Conservation (phyloP, 805 yeast species). For the Kodamaea neixiangensis region DNA sequence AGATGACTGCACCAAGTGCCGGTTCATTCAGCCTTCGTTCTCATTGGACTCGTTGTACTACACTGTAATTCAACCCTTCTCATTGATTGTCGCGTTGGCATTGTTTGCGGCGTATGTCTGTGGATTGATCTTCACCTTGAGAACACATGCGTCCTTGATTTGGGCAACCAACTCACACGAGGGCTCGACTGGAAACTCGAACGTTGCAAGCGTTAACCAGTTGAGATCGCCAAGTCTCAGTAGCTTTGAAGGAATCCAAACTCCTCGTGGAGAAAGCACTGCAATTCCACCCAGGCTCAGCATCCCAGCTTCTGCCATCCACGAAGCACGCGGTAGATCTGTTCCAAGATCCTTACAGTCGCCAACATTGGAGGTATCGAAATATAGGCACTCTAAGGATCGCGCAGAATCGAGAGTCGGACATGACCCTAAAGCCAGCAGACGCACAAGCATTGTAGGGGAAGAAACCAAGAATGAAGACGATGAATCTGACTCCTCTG, state of each 20-base stretch:
- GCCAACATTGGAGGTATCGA: conserved; percentile 20
- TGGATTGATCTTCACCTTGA: conserved; percentile 88
- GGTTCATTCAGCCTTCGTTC: conserved; percentile 75
- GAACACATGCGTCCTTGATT: conserved; percentile 95
- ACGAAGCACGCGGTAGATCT: conserved; percentile 4
- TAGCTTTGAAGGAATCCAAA: conserved; percentile 28
- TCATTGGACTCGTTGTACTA: conserved; percentile 67
- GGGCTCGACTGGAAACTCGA: conserved; percentile 9
- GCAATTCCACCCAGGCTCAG: conserved; percentile 15
- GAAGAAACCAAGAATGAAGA: conserved; percentile 11
- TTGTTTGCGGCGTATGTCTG: conserved; percentile 82
- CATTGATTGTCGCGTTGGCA: conserved; percentile 75
- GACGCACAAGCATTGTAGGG: conserved; percentile 6
- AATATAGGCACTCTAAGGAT: conserved; percentile 14
- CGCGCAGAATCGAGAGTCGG: not conserved
- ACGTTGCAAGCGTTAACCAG: conserved; percentile 18
- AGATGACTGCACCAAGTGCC: conserved; percentile 66
- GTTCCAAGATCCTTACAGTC: conserved; percentile 16
- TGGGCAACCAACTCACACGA: conserved; percentile 67
- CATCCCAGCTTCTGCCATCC: conserved; percentile 3
- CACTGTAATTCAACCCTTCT: conserved; percentile 75
- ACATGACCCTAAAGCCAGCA: not conserved
- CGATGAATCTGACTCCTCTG: conserved; percentile 38
- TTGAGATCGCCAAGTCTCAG: conserved; percentile 40
- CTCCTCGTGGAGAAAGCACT: conserved; percentile 11